A percentile compares a stretch with the other conserved stretches of the same genome.
These are phyloP conservation scores for Brassica hybrid DNA, from an alignment of 441 rosid genomes.

Conservation along the genomic window DNA sequence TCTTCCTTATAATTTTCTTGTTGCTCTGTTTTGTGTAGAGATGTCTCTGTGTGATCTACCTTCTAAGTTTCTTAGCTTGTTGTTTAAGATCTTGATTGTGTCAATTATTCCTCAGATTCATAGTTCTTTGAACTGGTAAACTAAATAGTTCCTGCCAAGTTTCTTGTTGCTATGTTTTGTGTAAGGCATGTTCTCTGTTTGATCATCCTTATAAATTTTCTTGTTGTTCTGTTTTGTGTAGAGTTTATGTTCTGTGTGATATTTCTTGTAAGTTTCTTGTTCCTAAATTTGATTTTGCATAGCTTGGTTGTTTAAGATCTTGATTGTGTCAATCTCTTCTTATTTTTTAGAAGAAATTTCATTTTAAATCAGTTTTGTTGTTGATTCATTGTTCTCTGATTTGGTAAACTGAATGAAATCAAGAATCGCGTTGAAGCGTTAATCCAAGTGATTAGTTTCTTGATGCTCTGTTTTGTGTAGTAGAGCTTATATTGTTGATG, in stretches of 20 bases:
- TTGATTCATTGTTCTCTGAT: neutral
- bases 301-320: neutral
- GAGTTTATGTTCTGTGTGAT: neutral
- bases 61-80: neutral
- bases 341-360: neutral
- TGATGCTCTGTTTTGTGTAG: constrained; percentile 15
- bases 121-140: too few relatives aligned
- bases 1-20: neutral
- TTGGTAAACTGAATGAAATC: neutral
- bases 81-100: too few relatives aligned
- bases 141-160: too few relatives aligned
- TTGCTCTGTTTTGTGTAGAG: neutral
- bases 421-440: neutral
- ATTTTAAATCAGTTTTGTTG: neutral
- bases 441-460: neutral
- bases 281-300: neutral
- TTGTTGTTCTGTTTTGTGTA: neutral
- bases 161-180: too few relatives aligned
- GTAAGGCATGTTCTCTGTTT: too few relatives aligned
- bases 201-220: too few relatives aligned
- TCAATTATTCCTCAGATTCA: too few relatives aligned
- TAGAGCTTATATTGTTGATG: neutral
- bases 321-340: neutral
- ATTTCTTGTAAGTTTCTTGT: neutral
- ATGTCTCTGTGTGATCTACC: neutral